Evolutionary conservation across 2,329 filamentous ascomycete genomes (phyloP).

Genomic region (Capronia epimyces): DNA sequence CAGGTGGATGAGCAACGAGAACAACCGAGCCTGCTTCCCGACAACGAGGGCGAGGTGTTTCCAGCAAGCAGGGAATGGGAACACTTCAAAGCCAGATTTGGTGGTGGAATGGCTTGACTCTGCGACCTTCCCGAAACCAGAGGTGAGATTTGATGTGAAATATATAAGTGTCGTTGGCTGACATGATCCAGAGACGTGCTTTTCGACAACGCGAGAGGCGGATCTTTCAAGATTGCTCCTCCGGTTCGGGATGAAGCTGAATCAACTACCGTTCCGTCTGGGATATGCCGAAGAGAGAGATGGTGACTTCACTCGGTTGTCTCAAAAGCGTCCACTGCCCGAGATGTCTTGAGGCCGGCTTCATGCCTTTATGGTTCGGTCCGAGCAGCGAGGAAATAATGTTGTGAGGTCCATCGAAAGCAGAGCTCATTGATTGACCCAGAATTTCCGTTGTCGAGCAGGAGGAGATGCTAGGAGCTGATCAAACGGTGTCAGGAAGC

Average conservation of each 20-base stretch:
- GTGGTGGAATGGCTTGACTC: not conserved
- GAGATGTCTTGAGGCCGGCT: not conserved
- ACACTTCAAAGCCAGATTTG: not conserved
- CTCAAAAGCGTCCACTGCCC: not conserved
- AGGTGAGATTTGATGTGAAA: constrained; percentile 1
- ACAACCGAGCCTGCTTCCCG: not conserved
- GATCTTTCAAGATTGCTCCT: not conserved
- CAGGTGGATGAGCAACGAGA: not conserved
- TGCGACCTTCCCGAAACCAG: not conserved
- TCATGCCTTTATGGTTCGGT: not conserved
- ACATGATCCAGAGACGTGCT: not conserved
- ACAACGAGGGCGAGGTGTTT: not conserved
- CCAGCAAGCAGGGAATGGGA: not conserved
- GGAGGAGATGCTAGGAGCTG: not conserved
- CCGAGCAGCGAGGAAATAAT: no score
- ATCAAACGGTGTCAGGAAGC: not conserved
- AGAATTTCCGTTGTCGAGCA: not conserved
- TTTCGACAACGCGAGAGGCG: not conserved
- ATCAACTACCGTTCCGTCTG: no score
- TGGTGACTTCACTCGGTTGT: not conserved
- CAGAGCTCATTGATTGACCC: no score
- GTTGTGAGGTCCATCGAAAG: no score
- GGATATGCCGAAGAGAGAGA: no score
- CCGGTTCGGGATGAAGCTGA: no score
- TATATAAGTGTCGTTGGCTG: not conserved